Conservation (phyloP, 208 protist genomes). For the Trypanosoma avium region DNA sequence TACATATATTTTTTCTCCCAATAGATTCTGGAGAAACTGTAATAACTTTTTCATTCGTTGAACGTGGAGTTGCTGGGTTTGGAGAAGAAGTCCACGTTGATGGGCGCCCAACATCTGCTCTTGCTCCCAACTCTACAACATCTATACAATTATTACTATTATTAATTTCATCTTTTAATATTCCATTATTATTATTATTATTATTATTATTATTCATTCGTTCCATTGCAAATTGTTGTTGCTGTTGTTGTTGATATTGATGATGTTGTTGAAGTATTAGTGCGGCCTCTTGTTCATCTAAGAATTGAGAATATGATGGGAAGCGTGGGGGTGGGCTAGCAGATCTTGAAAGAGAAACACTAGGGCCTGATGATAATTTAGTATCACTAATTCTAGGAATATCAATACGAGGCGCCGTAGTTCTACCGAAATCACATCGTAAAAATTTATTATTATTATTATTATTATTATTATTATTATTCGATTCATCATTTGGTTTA, state of each 20-base stretch:
- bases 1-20: neutral
- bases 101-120: neutral
- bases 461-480: neutral
- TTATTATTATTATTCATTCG: neutral
- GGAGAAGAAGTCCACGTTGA: neutral
- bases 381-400: constrained; percentile 12
- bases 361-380: constrained; percentile 14
- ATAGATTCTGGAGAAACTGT: neutral
- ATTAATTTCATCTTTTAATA: neutral
- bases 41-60: neutral
- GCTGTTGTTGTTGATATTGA: neutral
- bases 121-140: constrained; percentile 9
- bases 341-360: constrained; percentile 23
- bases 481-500: no score
- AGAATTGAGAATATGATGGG: constrained; percentile 67
- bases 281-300: constrained; percentile 54
- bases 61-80: neutral
- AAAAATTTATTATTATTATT: constrained; percentile 12
- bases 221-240: no score
- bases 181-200: neutral
- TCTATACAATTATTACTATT: neutral
- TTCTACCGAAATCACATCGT: constrained; percentile 3
- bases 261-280: constrained; percentile 16
- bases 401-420: neutral
- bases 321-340: constrained; percentile 83